Conservation (phyloP, 805 yeast genomes). For the Clavispora santaluciae region DNA sequence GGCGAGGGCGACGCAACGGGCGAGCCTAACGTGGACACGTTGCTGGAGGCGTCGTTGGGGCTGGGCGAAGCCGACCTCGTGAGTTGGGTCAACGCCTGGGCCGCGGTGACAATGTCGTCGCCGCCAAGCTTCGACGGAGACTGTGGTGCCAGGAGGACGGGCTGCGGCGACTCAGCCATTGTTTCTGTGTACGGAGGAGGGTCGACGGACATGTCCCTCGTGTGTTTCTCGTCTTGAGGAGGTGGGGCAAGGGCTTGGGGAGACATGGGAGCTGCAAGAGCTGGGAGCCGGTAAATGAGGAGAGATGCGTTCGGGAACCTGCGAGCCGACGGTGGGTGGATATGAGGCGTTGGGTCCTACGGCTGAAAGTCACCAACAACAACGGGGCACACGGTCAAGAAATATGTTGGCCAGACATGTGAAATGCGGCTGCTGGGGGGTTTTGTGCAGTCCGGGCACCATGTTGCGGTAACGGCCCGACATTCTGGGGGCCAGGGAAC, state of each 20-base stretch:
- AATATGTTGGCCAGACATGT: background rate
- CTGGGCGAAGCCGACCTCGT: conserved; percentile 22
- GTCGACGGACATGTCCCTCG: background rate
- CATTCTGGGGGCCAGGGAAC: too few relatives aligned
- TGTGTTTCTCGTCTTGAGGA: background rate
- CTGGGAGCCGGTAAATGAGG: background rate
- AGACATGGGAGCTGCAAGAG: background rate
- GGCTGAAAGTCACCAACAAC: background rate
- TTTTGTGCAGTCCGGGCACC: background rate
- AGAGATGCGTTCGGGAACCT: background rate
- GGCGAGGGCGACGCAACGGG: conserved; percentile 11
- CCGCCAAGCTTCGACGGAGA: background rate
- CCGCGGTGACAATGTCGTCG: conserved; percentile 34
- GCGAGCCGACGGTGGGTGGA: too few relatives aligned
- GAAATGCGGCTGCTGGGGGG: background rate
- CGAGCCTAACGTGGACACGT: conserved; percentile 8
- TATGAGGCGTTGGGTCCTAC: background rate
- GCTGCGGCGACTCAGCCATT: background rate
- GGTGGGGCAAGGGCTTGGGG: background rate
- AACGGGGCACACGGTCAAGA: background rate
- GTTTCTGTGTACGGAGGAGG: background rate
- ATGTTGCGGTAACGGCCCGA: too few relatives aligned
- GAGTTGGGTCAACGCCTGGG: conserved; percentile 38
- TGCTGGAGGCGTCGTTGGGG: conserved; percentile 5
- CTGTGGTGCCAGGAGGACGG: too few relatives aligned